Percentiles rank a stretch among this genome's conserved stretches.
Evolutionary conservation across 805 yeast species (phyloP).

Genomic region (Pichia eremophila): DNA sequence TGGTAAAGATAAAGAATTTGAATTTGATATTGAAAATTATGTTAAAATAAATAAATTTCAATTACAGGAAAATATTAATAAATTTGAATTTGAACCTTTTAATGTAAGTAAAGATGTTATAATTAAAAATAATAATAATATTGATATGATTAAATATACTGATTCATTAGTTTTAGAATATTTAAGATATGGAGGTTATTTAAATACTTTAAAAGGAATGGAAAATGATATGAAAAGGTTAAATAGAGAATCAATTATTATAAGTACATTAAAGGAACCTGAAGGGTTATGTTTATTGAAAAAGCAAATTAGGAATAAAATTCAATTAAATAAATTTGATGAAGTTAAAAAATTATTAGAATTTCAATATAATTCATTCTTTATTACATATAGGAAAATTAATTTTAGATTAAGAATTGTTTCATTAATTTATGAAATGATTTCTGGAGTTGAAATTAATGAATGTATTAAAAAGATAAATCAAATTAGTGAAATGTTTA

Average conservation of each 20-base stretch:
- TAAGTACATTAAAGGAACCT: constrained; percentile 18
- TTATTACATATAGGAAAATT: constrained; percentile 25
- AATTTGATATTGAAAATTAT: constrained; percentile 41
- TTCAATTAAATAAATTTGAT: constrained; percentile 38
- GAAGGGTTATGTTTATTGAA: constrained; percentile 27
- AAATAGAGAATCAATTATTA: constrained; percentile 22
- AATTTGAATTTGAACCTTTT: neutral
- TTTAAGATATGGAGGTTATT: constrained; percentile 50
- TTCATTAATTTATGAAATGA: constrained; percentile 33
- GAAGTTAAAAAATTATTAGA: constrained; percentile 31
- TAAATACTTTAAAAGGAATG: constrained; percentile 44
- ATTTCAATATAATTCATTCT: constrained; percentile 30
- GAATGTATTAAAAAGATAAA: constrained; percentile 34
- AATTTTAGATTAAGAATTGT: constrained; percentile 35
- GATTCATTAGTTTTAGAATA: constrained; percentile 31
- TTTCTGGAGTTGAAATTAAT: constrained; percentile 13
- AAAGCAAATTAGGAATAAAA: constrained; percentile 33
- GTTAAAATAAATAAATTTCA: constrained; percentile 29
- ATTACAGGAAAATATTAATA: constrained; percentile 11
- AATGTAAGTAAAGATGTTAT: neutral
- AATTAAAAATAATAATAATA: constrained; percentile 3
- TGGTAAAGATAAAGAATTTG: constrained; percentile 24
- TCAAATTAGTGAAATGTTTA: constrained; percentile 25
- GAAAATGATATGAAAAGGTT: constrained; percentile 32
- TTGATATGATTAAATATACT: constrained; percentile 13